Percentiles rank a stretch among this genome's conserved stretches.
Evolutionary conservation across 768 basidiomycete genomes (phyloP).

Genomic region (Rhizopogon vulgaris): DNA sequence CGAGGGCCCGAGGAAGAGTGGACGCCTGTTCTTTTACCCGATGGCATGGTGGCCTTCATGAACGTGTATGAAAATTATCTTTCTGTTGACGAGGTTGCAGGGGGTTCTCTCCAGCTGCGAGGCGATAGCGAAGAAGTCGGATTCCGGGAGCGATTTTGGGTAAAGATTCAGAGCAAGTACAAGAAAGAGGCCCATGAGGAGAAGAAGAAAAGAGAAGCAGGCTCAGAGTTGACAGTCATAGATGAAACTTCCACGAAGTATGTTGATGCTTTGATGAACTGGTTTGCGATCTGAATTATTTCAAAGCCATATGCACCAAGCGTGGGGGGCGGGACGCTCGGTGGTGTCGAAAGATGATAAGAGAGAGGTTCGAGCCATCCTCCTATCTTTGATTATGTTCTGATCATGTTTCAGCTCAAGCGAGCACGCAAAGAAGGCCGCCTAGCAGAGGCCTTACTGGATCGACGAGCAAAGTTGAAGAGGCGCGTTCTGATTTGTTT

Average conservation of each 20-base stretch:
- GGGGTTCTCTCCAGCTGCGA: slow-evolving; percentile 69
- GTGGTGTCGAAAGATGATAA: slow-evolving; percentile 67
- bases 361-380: slow-evolving; percentile 48
- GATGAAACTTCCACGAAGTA: slow-evolving; percentile 77
- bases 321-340: slow-evolving; percentile 79
- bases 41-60: slow-evolving; percentile 84
- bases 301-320: slow-evolving; percentile 62
- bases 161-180: slow-evolving; percentile 87
- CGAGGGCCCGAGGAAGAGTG: slow-evolving; percentile 93
- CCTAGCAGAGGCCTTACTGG: slow-evolving; percentile 73
- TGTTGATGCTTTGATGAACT: slow-evolving; percentile 23
- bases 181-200: slow-evolving; percentile 78
- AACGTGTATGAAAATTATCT: slow-evolving; percentile 89
- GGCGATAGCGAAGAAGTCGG: slow-evolving; percentile 85
- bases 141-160: slow-evolving; percentile 81
- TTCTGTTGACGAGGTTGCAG: slow-evolving; percentile 79
- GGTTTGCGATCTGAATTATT: not conserved
- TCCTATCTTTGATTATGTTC: slow-evolving; percentile 3
- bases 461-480: slow-evolving; percentile 78
- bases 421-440: slow-evolving; percentile 73
- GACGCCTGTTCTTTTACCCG: slow-evolving; percentile 76
- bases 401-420: slow-evolving; percentile 51
- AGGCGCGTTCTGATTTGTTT: slow-evolving; percentile 40
- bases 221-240: slow-evolving; percentile 42
- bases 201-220: slow-evolving; percentile 61